Base-by-base conservation (phyloP, 164 flowering plant genomes). In the Macadamia tetraphylla region DNA sequence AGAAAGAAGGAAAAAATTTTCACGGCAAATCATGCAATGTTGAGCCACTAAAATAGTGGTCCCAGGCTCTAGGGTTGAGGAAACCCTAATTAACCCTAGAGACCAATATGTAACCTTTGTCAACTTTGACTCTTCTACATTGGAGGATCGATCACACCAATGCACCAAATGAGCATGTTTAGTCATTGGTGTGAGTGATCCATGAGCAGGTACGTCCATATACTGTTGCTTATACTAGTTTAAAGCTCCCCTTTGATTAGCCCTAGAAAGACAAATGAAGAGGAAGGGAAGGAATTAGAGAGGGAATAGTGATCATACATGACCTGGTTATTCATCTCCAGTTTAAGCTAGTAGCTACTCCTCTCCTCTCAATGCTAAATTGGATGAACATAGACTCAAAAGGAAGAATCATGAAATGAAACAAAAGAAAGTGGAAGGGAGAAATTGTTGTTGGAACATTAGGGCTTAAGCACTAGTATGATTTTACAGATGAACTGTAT, bases 81-180 rank as follows among this genome's bases (percentile, higher is more conserved):
- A 76, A 52, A 62, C 64, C 70, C 71, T 71, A 68, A 23, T 23
- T 23, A 23, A 64, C 30, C 52, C 68, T 66, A 14, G 30, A n/a
- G 30, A n/a, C 51, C 46, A 17, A 15, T 14, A 12, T 68, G 48
- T 53, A 53, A 6, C 55, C 57, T 52, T 52, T 14, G 57, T 3
- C 2, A 53, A 53, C 57, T 53, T 11, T 14, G n/a, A 1, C 57
- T 53, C 14, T 53, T 53, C 57, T 53, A 53, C 57, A 53, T 14
- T 0, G 51, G 13, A 46, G 51, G 51, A 11, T 46, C 23, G 23
- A 9, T 43, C 48, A 43, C 48, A 43, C 10, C 23, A 15, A 60
- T 60, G 63, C 63, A 14, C 43, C 23, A 60, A 32, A 17, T 3
- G 8, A 61, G 46, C 64, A 61, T 10, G 13, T 63, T 6, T 63